Base-by-base conservation (phyloP, 2,329 filamentous ascomycete genomes). In the Dactylellina parvicollis region DNA sequence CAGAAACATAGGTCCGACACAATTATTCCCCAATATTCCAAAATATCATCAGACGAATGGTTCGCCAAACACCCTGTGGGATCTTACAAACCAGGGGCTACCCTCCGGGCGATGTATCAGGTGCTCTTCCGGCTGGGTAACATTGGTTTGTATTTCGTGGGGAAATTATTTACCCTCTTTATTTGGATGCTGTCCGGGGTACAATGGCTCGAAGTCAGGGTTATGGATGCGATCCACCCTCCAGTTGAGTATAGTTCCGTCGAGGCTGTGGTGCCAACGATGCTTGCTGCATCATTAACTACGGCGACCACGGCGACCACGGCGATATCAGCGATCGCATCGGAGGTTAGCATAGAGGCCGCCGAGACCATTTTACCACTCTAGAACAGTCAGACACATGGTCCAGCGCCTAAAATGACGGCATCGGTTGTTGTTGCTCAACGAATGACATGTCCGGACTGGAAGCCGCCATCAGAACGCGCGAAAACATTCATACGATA, bases 21-120 rank as follows among this genome's bases (percentile, higher is more conserved):
- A 4, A 74, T 74, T 24, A 74, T 74, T 9, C 70, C 70, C 1
- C 54, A 74, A 26, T 74, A 67, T 49, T 74, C 70, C 1, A 61
- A 54, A 34, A 46, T 67, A 8, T 74, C 70, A 1, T 74, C 70
- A 3, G 70, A 74, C 18, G 70, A 74, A 36, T 74, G 70, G 70
- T 74, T 66, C 40, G 70, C 70, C 20, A 67, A 57, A 36, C 70
- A 74, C 38, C 70, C 70, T 34, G 47, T 49, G 14, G 70, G 55
- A 2, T 36, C 52, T 1, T 72, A 72, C n/a, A 46, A n/a, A 34
- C 67, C 67, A 24, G 67, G 67, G 46, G 67, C 36, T 16, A 72
- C 67, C 26, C 40, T 72, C 52, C 67, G 67, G 12, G 67, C 52
- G 16, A 57, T 72, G 18, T 20, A 59, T 59, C 59, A 54, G 26